Conservation (phyloP, 306 rosid species). For the Hylodesmum podocarpum region DNA sequence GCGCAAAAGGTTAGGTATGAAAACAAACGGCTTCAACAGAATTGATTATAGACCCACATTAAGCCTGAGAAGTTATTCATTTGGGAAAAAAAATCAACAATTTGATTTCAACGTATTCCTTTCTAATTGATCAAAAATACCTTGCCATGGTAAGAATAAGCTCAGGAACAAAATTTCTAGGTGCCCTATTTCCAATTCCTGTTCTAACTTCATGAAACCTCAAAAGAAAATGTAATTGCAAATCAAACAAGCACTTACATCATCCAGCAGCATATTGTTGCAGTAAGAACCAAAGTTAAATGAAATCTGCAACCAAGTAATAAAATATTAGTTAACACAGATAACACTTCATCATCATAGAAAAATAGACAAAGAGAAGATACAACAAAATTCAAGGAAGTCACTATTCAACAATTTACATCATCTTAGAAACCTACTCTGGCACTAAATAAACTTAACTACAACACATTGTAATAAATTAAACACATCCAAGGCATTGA, state of each 20-base stretch:
- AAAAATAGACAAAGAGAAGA: not conserved
- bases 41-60: not conserved
- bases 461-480: not conserved
- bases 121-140: not conserved
- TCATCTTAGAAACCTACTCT: not conserved
- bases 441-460: not conserved
- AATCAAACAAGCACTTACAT: conserved; percentile 59
- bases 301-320: conserved; percentile 60
- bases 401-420: not conserved
- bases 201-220: not conserved
- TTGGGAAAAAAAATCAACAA: not conserved
- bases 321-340: conserved; percentile 18
- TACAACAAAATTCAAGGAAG: not conserved
- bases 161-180: not conserved
- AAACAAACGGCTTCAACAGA: not conserved
- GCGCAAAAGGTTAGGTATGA: not conserved
- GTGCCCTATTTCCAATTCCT: conserved; percentile 2
- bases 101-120: not conserved
- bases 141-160: not conserved
- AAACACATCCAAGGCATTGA: not conserved
- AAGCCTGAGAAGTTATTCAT: not conserved
- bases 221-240: not conserved
- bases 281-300: conserved; percentile 77
- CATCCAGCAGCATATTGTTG: conserved; percentile 93
- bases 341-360: not conserved